Evolutionary conservation across 2,329 filamentous ascomycete species (phyloP).

Genomic region (Scedosporium minutisporum): DNA sequence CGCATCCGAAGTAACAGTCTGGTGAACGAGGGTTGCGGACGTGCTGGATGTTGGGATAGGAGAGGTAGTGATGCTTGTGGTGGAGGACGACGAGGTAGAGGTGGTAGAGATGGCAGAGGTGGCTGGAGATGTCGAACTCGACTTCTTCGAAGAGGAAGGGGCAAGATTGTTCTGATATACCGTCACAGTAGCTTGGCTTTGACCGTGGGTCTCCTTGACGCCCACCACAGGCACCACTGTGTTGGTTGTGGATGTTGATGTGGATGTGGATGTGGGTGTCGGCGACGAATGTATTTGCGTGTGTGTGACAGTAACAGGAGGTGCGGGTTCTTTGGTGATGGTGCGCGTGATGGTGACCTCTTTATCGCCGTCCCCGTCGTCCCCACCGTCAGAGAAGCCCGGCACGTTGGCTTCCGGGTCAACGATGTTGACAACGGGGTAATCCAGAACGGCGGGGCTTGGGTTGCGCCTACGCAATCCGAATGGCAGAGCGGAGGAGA

Average conservation of each 20-base stretch:
- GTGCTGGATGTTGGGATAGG: background rate
- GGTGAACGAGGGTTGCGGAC: background rate
- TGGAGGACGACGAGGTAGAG: background rate
- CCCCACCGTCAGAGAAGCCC: background rate
- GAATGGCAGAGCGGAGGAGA: background rate
- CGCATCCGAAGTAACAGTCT: background rate
- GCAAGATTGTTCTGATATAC: background rate
- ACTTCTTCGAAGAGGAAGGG: background rate
- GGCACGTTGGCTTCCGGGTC: background rate
- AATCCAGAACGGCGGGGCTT: constrained; percentile 9
- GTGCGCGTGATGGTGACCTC: background rate
- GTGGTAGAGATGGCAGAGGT: background rate
- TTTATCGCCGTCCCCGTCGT: background rate
- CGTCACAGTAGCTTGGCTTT: background rate
- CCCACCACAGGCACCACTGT: background rate
- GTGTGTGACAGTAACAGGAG: background rate
- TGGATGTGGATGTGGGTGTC: background rate
- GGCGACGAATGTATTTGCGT: background rate
- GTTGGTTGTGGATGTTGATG: background rate
- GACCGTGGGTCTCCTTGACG: constrained; percentile 3
- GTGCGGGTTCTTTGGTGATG: background rate
- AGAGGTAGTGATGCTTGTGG: background rate
- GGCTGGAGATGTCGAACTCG: background rate
- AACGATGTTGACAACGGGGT: constrained; percentile 7
- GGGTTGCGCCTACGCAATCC: constrained; percentile 18